Percentiles rank a stretch among this genome's conserved stretches.
Conservation (phyloP, 2,329 filamentous ascomycete species). For the Colletotrichum sp. region DNA sequence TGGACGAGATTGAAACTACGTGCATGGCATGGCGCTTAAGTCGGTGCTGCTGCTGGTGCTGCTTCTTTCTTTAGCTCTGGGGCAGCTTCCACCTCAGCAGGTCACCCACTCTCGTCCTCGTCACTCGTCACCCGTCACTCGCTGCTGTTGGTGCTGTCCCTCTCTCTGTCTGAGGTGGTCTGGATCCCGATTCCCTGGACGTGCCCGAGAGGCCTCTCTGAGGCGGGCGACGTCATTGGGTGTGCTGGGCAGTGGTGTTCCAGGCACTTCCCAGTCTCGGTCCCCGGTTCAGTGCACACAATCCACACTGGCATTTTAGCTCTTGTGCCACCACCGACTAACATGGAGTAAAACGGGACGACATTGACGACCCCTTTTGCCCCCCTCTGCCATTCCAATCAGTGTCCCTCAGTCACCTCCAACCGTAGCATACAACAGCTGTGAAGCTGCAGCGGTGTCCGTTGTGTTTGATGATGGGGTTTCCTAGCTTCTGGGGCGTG, state of each 20-base stretch:
- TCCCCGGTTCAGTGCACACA: neutral
- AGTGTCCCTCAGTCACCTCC: neutral
- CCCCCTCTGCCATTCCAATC: neutral
- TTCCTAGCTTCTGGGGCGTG: neutral
- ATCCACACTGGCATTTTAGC: neutral
- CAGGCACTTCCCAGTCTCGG: slow-evolving; percentile 2
- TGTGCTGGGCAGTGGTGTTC: neutral
- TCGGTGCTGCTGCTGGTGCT: neutral
- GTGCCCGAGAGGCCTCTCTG: slow-evolving; percentile 18
- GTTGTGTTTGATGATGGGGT: neutral
- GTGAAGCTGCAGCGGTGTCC: neutral
- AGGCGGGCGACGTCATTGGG: slow-evolving; percentile 18
- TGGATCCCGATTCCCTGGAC: neutral
- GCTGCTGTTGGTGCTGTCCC: neutral
- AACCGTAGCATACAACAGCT: neutral
- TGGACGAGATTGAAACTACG: slow-evolving; percentile 7
- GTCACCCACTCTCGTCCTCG: neutral
- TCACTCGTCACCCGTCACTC: neutral
- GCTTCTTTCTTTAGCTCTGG: neutral
- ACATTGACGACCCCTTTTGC: slow-evolving; percentile 1
- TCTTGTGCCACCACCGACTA: neutral
- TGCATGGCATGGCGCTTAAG: slow-evolving; percentile 20
- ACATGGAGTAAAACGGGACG: neutral
- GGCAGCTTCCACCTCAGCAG: neutral
- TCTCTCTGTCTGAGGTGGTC: neutral